phyloP scores from a whole-genome alignment of 805 yeast genomes.

The Cyberlindnera samutprakarnensis region DNA sequence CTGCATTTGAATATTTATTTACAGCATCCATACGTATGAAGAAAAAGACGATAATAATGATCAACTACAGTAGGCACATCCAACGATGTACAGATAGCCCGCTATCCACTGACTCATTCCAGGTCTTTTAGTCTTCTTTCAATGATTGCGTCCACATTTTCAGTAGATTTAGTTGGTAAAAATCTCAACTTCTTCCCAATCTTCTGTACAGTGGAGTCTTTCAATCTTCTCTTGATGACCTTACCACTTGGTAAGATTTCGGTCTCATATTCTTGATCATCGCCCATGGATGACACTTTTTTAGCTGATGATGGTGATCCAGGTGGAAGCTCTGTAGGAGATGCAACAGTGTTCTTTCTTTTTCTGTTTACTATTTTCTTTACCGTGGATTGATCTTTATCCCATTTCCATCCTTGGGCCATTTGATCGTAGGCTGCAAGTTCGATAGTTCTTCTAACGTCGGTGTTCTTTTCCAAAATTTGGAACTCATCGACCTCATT shows the following conservation, averaged over 20 bases:
- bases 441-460: slow-evolving; percentile 64
- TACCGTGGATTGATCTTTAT: slow-evolving; percentile 34
- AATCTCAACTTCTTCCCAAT: slow-evolving; percentile 34
- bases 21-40: background rate
- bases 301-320: slow-evolving; percentile 32
- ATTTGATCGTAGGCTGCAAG: slow-evolving; percentile 64
- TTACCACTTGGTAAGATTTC: slow-evolving; percentile 75
- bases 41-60: too few species aligned
- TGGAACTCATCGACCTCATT: slow-evolving; percentile 77
- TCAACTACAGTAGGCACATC: too few species aligned
- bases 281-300: slow-evolving; percentile 18
- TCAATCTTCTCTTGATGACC: slow-evolving; percentile 36
- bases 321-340: slow-evolving; percentile 42
- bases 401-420: slow-evolving; percentile 72
- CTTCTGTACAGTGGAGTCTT: slow-evolving; percentile 21
- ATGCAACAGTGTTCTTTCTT: slow-evolving; percentile 19
- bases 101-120: too few species aligned
- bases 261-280: slow-evolving; percentile 31
- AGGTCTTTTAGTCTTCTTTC: slow-evolving; percentile 36
- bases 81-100: too few species aligned
- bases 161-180: slow-evolving; percentile 23
- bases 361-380: slow-evolving; percentile 16
- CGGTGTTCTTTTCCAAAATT: slow-evolving; percentile 61
- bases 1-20: background rate
- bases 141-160: slow-evolving; percentile 48